Evolutionary conservation across 805 yeast species (phyloP), one percentile per base, ranked within the genome.

Genomic region (Barnettozyma sucrosica): DNA sequence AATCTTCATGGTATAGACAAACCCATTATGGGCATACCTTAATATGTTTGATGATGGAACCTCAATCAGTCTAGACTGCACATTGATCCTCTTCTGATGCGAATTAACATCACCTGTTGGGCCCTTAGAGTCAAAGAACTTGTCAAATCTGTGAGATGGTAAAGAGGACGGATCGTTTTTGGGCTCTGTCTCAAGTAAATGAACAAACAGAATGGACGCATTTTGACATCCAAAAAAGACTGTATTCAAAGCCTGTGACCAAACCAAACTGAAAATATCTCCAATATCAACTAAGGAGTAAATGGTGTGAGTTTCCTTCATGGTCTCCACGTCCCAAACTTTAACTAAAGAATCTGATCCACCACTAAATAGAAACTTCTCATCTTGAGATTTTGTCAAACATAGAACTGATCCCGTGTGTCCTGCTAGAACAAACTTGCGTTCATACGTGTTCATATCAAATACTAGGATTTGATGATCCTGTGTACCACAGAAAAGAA

Each of bases 191-290:
- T 58, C 59, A 11, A 58, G 52, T 7, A 64, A 49, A 40, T 75
- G 75, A 48, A 87, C 81, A 80, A 86, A 92, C 37, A 87, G 76
- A 16, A 92, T 76, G 1, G 90, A 77, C 4, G 98, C 97, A 62
- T 90, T 92, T 64, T 93, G 98, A 11, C 96, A 83, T 5, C 99
- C 99, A 56, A 88, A 77, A 52, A 82, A 87, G 4, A 92, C 70
- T 0, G 87, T 79, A 41, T 80, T 74, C 10, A 77, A 63, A 2
- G 67, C 54, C 18, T 79, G 76, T 14, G 83, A 73, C 80, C 93
- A 88, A 7, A 81, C 77, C 30, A 92, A 67, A 8, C 96, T 83
- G 61, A 92, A 92, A 16, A 92, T 85, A 64, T 92, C 99, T 44
- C 99, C 99, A 44, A 92, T 84, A 67, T 92, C 99, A 32, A 85